These are phyloP conservation scores for Alternaria ventricosa DNA, from an alignment of 2,329 filamentous ascomycete species.

Conservation along the genomic window DNA sequence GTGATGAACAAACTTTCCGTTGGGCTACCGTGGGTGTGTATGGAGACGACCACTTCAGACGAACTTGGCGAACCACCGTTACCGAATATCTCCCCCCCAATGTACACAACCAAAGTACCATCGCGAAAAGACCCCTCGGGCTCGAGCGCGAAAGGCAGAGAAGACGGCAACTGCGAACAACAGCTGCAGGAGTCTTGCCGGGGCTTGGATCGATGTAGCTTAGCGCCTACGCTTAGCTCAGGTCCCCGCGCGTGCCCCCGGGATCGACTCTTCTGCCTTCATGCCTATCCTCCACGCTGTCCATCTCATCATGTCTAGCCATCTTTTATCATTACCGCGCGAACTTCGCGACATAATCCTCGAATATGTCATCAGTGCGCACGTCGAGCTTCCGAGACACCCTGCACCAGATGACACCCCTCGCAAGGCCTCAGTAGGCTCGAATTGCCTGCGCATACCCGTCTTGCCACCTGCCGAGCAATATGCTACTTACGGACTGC, in stretches of 20 bases:
- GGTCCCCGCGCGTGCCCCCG: not conserved
- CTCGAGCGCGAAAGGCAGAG: too few relatives aligned
- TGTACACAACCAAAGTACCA: too few relatives aligned
- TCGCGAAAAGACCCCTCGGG: too few relatives aligned
- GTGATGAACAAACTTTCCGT: not conserved
- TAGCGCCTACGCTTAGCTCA: not conserved
- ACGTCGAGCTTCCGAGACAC: not conserved
- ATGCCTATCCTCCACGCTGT: not conserved
- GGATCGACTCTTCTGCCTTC: not conserved
- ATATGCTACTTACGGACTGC: not conserved
- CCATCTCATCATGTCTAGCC: not conserved
- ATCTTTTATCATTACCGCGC: not conserved
- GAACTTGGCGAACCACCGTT: too few relatives aligned
- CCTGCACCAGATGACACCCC: not conserved
- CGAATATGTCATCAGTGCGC: not conserved
- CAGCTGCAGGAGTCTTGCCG: too few relatives aligned
- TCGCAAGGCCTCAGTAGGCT: not conserved
- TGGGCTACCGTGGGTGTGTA: too few relatives aligned
- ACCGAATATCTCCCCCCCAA: too few relatives aligned
- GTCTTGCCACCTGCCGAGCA: not conserved
- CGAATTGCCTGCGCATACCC: not conserved
- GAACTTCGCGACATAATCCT: not conserved
- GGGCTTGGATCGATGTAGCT: not conserved
- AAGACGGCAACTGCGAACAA: not conserved
- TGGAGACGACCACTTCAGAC: too few relatives aligned